Percentiles rank a stretch among this genome's conserved stretches.
Evolutionary conservation across 371 early-diverging fungal genomes (phyloP).

Genomic region (Saksenaea oblongispora): DNA sequence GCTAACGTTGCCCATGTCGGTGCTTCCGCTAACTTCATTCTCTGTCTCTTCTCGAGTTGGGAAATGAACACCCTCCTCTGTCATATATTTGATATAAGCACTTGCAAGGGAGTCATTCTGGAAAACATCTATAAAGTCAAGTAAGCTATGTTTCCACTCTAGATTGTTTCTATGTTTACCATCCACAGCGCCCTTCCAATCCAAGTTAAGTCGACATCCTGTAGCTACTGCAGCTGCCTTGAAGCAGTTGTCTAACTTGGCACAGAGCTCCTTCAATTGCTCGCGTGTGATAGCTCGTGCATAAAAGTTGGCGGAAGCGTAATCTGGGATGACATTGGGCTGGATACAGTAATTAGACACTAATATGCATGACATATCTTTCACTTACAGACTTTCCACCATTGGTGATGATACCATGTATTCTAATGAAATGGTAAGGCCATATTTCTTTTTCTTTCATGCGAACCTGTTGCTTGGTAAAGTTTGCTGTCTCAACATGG

Average conservation of each 20-base stretch:
- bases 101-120: conserved; percentile 58
- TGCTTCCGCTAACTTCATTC: conserved; percentile 46
- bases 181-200: conserved; percentile 86
- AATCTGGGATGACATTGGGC: conserved; percentile 53
- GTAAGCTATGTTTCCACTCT: background rate
- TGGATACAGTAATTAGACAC: conserved; percentile 2
- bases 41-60: conserved; percentile 39
- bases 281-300: conserved; percentile 48
- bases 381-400: conserved; percentile 67
- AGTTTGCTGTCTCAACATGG: conserved; percentile 72
- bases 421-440: conserved; percentile 22
- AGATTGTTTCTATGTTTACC: conserved; percentile 36
- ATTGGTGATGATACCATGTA: conserved; percentile 75
- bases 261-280: conserved; percentile 44
- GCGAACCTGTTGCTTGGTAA: conserved; percentile 49
- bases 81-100: conserved; percentile 58
- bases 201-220: conserved; percentile 62
- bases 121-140: conserved; percentile 39
- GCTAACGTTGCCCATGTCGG: conserved; percentile 78
- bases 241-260: conserved; percentile 48
- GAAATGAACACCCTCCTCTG: conserved; percentile 39
- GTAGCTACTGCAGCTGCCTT: conserved; percentile 63
- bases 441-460: background rate
- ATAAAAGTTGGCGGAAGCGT: conserved; percentile 45
- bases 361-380: background rate